Base-by-base conservation (phyloP, 495 filamentous ascomycete genomes). In the Tuber brumale region DNA sequence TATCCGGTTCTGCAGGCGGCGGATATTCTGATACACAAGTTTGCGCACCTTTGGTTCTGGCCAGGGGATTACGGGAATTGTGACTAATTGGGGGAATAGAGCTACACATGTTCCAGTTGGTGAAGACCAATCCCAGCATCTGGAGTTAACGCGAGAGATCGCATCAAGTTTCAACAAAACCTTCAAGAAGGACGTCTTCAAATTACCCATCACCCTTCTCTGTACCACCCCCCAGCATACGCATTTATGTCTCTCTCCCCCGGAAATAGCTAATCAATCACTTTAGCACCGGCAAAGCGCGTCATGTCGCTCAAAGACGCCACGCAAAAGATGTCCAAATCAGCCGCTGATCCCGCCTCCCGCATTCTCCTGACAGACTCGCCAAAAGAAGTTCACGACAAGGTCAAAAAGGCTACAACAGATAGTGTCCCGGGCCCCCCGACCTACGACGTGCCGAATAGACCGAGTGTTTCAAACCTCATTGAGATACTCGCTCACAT, bases 1-100 rank as follows among this genome's bases (percentile, higher is more conserved):
- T 99, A 99, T 82, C 95, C 95, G 21, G 93, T 99, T 37, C 88
- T 99, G 19, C 94, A 97, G 83, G 95, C 95, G 42, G 95, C 96
- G 45, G 95, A 99, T 84, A 93, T 99, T 69, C 88, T 99, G 39
- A 87, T 97, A 21, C 93, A 98, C 82, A 87, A 90, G 91, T 92
- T 81, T 43, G 83, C 77, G 14, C 74, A 23, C 57, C 57, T 66
- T 66, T 66, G 57, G 31, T 66, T 19, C 14, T 66, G 31, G 48
- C 45, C 48, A 21, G 21, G n/a, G 42, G 45, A 27, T 10, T 76
- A 19, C 18, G 70, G 71, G 73, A 39, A 77, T 66, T 69, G 61
- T 23, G 45, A 61, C 76, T 83, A 61, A 85, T 84, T 71, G 80
- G 80, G 48, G 70, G 51, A 23, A 41, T 78, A 91, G 91, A 51